Evolutionary conservation across 1,284 basidiomycete species (phyloP), one percentile per base, ranked within the genome.

Genomic region (Leccinum pallidistipes): DNA sequence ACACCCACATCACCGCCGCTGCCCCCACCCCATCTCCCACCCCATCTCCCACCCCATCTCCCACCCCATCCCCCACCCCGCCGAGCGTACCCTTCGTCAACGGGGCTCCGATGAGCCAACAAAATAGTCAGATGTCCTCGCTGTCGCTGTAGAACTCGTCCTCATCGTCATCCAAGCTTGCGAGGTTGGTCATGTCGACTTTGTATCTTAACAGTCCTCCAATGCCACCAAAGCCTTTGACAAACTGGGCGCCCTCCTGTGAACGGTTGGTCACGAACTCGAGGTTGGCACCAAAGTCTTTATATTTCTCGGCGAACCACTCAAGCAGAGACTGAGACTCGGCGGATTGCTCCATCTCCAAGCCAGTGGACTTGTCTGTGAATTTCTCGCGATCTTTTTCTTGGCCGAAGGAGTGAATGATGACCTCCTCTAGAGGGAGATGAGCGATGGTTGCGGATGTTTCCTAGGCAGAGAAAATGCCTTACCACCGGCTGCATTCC

Each of bases 221-320:
- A 67, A 99, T 97, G 38, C 97, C 97, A 80, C 97, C 97, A 72
- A 99, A 99, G 56, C 97, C 97, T 77, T 97, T 97, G 71, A 97
- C 95, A 81, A 98, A 99, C 77, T 99, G 97, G 51, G 93, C 93
- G 36, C 97, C 97, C 76, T 99, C 97, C 75, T 98, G 96, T n/a
- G 94, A 96, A 57, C 87, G 84, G 75, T 93, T 91, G 65, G 91
- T 92, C 52, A 93, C 85, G 71, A 93, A 93, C 76, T 98, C 97
- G 64, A 98, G 88, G 68, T 91, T 91, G 61, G 96, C 93, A 67
- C 97, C 97, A 74, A 98, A 99, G 55, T 96, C 92, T 75, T 94
- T 95, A 84, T 99, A 99, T 76, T 96, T 95, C 73, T 99, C 97
- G 43, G 97, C 92, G 72, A 99, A 95, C 97, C 97, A 99, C 77